Base-by-base conservation (phyloP, 1,284 basidiomycete species). In the Lignosus rhinocerotis region DNA sequence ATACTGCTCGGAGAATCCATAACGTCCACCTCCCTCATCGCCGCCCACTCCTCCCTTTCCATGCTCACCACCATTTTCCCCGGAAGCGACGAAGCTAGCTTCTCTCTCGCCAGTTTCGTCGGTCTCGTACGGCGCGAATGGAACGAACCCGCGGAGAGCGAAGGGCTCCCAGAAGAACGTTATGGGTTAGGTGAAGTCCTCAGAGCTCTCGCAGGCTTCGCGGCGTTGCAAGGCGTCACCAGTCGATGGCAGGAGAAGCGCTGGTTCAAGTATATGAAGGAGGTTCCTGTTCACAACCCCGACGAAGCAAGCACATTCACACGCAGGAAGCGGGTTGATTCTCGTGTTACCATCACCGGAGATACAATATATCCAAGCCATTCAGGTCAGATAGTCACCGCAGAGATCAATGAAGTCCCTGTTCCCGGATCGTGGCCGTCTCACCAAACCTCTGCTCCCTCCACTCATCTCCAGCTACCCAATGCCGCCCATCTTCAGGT, bases 51-150 rank as follows among this genome's bases (percentile, higher is more conserved):
- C 59, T 88, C 88, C 25, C 83, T 92, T 59, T 88, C 90, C 66
- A 78, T 85, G 44, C 79, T 92, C 38, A 82, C 86, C 9, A 77
- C 81, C 45, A 83, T 92, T 60, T 88, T 90, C 67, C 87, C 88
- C 1, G 86, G 87, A 8, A 85, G 84, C 66, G 86, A 83, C 67
- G 90, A 92, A 62, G 87, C 89, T 5, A 86, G 86, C 16, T 90
- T 91, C 70, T 90, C 89, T 2, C 76, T 92, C 14, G 85, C 84
- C 12, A 87, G 88, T n/a, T 91, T 92, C 72, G 84, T 91, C 50
- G 80, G 78, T 25, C 82, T 92, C 32, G 87, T 92, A 6, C 69
- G 71, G 32, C 76, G 85, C 44, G 90, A 92, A 74, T 90, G 88
- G 88, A 78, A 78, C 51, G 76, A 82, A 43, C 82, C 85, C 31